phyloP scores from a whole-genome alignment of 2,329 filamentous ascomycete species.

The Pseudopyricularia cyperi region DNA sequence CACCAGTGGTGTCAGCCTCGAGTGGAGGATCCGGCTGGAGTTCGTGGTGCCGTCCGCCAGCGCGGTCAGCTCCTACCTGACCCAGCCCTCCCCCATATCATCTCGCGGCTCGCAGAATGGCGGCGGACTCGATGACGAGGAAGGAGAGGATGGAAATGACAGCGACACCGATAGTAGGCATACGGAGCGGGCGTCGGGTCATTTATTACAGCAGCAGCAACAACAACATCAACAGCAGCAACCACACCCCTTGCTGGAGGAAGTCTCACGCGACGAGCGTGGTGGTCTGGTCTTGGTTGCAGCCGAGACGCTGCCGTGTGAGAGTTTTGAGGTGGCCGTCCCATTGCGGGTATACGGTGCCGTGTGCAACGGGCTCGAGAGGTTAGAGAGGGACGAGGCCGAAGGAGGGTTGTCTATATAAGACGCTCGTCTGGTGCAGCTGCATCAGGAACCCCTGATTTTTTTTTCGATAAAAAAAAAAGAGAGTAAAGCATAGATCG shows the following conservation, averaged over 20 bases:
- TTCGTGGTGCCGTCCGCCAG: slow-evolving; percentile 60
- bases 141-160: slow-evolving; percentile 11
- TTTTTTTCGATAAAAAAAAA: slow-evolving; percentile 3
- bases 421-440: slow-evolving; percentile 9
- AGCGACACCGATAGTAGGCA: slow-evolving; percentile 1
- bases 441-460: neutral
- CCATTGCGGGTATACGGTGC: slow-evolving; percentile 64
- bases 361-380: slow-evolving; percentile 41
- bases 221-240: slow-evolving; percentile 4
- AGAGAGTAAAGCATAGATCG: neutral
- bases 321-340: slow-evolving; percentile 83
- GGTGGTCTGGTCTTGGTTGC: slow-evolving; percentile 63
- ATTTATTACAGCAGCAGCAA: slow-evolving; percentile 2
- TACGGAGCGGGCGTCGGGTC: slow-evolving; percentile 11
- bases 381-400: slow-evolving; percentile 41
- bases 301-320: slow-evolving; percentile 64
- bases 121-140: slow-evolving; percentile 18
- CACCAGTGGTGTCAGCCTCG: slow-evolving; percentile 74
- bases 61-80: neutral
- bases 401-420: slow-evolving; percentile 19
- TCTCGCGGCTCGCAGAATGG: slow-evolving; percentile 12
- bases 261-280: slow-evolving; percentile 65
- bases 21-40: slow-evolving; percentile 83
- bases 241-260: slow-evolving; percentile 53
- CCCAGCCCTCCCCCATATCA: slow-evolving; percentile 3